A percentile compares a stretch with the other conserved stretches of the same genome.
phyloP scores from a whole-genome alignment of 2,329 filamentous ascomycete genomes.

The Aureobasidium subglaciale region DNA sequence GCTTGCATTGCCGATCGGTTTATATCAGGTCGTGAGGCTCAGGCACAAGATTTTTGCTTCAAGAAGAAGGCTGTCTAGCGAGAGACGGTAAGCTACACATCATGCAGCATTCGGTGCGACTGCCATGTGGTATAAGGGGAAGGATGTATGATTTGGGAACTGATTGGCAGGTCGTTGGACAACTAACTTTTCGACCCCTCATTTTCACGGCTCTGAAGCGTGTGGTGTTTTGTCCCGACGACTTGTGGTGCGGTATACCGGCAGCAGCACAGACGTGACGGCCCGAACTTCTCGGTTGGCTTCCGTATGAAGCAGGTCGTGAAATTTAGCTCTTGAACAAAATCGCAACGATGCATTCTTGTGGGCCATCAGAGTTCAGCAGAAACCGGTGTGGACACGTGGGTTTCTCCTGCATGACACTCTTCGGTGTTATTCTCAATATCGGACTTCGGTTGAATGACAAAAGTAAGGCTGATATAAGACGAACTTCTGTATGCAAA shows the following conservation, averaged over 20 bases:
- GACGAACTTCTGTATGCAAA: not conserved
- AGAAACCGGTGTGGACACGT: not conserved
- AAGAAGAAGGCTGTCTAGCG: not conserved
- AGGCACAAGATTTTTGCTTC: constrained; percentile 2
- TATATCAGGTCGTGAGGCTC: not conserved
- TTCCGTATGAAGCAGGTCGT: not conserved
- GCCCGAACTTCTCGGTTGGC: not conserved
- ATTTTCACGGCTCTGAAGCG: not conserved
- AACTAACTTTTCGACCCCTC: not conserved
- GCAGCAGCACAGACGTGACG: not conserved
- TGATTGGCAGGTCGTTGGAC: not conserved
- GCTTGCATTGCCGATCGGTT: constrained; percentile 3
- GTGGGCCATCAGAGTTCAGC: not conserved
- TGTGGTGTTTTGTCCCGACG: not conserved
- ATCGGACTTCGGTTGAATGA: not conserved
- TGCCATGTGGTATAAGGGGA: not conserved
- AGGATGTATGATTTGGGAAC: not conserved
- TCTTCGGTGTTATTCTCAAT: not conserved
- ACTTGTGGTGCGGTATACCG: not conserved
- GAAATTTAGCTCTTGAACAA: not conserved
- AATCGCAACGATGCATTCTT: not conserved
- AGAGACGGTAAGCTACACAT: not conserved
- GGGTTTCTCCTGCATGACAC: not conserved
- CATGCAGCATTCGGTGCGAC: constrained; percentile 7
- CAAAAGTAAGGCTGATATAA: constrained; percentile 7